phyloP scores from a whole-genome alignment of 2,329 filamentous ascomycete genomes.

The Colletotrichum incanum region DNA sequence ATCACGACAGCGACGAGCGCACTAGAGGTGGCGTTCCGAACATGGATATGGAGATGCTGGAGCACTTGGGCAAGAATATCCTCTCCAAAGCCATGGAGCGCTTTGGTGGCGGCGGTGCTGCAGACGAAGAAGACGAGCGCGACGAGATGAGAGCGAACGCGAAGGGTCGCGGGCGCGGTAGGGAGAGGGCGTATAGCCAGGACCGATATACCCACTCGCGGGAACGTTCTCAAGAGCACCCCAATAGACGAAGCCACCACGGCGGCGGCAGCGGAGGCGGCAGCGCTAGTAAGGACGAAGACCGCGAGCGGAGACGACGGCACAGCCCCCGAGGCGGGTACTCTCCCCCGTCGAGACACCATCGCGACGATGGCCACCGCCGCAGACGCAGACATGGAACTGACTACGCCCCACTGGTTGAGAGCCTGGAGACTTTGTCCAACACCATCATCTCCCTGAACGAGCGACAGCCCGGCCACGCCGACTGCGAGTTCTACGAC shows the following conservation, averaged over 20 bases:
- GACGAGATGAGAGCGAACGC: neutral
- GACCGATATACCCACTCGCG: constrained; percentile 10
- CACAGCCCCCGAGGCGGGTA: constrained; percentile 4
- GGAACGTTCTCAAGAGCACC: constrained; percentile 11
- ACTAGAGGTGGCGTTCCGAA: constrained; percentile 29
- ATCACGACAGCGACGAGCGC: constrained; percentile 16
- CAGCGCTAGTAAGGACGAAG: constrained; percentile 1
- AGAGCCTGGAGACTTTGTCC: constrained; percentile 38
- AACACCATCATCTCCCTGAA: constrained; percentile 39
- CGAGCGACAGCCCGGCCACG: constrained; percentile 36
- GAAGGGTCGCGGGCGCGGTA: neutral
- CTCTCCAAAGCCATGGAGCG: constrained; percentile 34
- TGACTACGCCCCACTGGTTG: constrained; percentile 31
- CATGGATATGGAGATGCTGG: constrained; percentile 37
- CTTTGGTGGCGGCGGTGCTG: constrained; percentile 6
- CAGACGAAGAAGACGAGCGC: neutral
- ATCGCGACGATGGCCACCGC: neutral
- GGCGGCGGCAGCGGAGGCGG: neutral
- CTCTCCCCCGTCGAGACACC: neutral
- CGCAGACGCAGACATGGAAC: constrained; percentile 22
- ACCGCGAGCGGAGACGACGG: neutral
- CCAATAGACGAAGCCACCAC: neutral
- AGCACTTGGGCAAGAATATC: constrained; percentile 35
- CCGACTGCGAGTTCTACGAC: constrained; percentile 42
- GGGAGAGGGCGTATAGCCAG: neutral